Conservation (phyloP, 164 flowering plant genomes). For the Nymphaea thermarum region DNA sequence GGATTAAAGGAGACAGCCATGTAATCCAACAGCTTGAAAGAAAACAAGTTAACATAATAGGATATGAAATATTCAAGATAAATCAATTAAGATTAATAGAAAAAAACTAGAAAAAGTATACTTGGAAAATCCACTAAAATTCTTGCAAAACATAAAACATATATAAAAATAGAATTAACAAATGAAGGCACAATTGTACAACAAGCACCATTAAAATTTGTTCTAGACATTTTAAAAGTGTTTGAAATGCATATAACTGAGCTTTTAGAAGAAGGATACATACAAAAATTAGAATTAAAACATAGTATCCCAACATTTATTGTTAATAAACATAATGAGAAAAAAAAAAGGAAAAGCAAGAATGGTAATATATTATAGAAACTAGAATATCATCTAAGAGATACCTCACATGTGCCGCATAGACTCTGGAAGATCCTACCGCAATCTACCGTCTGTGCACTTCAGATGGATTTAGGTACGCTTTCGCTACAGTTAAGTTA, state of each 20-base stretch:
- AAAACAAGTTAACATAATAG: no score
- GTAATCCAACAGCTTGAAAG: no score
- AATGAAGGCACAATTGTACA: background rate
- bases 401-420: no score
- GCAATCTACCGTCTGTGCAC: no score
- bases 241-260: background rate
- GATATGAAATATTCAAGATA: no score
- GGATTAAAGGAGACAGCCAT: background rate
- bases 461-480: no score
- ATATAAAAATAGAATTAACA: background rate
- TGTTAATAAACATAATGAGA: background rate
- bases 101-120: background rate
- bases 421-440: no score
- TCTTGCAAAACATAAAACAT: background rate
- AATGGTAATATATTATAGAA: conserved; percentile 1
- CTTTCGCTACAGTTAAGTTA: no score
- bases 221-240: background rate
- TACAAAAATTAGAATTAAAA: background rate
- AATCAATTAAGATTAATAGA: background rate
- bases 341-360: background rate
- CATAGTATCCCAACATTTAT: conserved; percentile 1
- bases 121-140: background rate
- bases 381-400: background rate
- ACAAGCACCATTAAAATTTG: background rate
- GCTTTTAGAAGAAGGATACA: background rate